A percentile compares a stretch with the other conserved stretches of the same genome.
These are phyloP conservation scores for Nicotiana benthamiana DNA, from an alignment of 257 asterid species.

Conservation along the genomic window DNA sequence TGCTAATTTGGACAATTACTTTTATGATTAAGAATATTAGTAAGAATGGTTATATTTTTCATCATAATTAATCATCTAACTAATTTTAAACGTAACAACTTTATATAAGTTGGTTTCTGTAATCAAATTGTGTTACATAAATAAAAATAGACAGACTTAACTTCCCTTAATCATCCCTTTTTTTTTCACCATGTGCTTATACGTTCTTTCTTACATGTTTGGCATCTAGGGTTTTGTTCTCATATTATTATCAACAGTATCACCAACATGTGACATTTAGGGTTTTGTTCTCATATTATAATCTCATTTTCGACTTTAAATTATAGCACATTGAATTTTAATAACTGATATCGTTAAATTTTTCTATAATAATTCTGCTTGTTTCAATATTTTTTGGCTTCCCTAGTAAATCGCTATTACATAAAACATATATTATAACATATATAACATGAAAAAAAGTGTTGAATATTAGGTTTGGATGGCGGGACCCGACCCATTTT, in stretches of 20 bases:
- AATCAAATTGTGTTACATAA: neutral
- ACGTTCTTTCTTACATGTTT: neutral
- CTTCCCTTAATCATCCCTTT: no score
- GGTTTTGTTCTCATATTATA: neutral
- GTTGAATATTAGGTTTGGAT: no score
- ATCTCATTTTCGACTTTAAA: neutral
- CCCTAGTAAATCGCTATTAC: no score
- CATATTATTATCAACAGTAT: neutral
- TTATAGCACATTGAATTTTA: neutral
- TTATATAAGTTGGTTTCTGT: neutral
- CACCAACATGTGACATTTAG: neutral
- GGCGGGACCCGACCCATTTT: no score
- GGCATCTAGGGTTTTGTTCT: neutral
- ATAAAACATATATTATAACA: no score
- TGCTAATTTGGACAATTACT: neutral
- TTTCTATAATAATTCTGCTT: rapidly evolving
- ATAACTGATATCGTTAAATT: neutral
- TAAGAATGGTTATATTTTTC: neutral
- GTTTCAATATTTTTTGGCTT: no score
- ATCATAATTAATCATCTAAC: neutral
- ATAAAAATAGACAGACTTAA: no score
- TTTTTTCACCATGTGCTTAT: neutral
- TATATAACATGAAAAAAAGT: no score
- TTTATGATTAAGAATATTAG: neutral
- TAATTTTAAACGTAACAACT: neutral